These are phyloP conservation scores for Echium plantagineum DNA, from an alignment of 257 asterid species.

Conservation along the genomic window DNA sequence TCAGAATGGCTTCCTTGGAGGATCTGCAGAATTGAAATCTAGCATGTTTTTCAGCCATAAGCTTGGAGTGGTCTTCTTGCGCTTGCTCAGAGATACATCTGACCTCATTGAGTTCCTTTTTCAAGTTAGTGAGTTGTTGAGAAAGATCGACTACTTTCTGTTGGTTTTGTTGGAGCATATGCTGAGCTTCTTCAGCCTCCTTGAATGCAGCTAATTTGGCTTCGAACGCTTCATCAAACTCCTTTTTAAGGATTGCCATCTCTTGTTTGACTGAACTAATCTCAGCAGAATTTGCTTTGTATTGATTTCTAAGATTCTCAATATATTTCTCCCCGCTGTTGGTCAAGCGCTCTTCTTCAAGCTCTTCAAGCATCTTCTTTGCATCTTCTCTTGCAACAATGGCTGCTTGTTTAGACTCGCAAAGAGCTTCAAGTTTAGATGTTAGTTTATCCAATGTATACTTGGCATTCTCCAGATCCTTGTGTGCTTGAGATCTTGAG, in stretches of 20 bases:
- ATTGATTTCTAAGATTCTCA: conserved; percentile 42
- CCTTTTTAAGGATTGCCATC: conserved; percentile 42
- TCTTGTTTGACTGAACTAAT: conserved; percentile 41
- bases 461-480: conserved; percentile 54
- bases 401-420: conserved; percentile 55
- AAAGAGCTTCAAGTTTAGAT: conserved; percentile 43
- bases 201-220: conserved; percentile 37
- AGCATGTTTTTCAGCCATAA: conserved; percentile 38
- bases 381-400: conserved; percentile 42
- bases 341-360: conserved; percentile 28
- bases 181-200: conserved; percentile 53
- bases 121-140: conserved; percentile 35
- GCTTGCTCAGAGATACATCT: conserved; percentile 33
- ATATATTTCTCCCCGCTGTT: conserved; percentile 35
- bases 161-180: conserved; percentile 16
- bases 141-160: conserved; percentile 36
- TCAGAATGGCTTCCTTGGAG: conserved; percentile 33
- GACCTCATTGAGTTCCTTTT: conserved; percentile 28
- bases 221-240: conserved; percentile 37
- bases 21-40: conserved; percentile 18
- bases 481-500: conserved; percentile 42
- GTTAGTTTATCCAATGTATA: conserved; percentile 54
- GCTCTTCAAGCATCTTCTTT: conserved; percentile 30
- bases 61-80: conserved; percentile 35
- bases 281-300: conserved; percentile 44